These are phyloP conservation scores for Alternaria metachromatica DNA, from an alignment of 2,329 filamentous ascomycete species.

Conservation along the genomic window DNA sequence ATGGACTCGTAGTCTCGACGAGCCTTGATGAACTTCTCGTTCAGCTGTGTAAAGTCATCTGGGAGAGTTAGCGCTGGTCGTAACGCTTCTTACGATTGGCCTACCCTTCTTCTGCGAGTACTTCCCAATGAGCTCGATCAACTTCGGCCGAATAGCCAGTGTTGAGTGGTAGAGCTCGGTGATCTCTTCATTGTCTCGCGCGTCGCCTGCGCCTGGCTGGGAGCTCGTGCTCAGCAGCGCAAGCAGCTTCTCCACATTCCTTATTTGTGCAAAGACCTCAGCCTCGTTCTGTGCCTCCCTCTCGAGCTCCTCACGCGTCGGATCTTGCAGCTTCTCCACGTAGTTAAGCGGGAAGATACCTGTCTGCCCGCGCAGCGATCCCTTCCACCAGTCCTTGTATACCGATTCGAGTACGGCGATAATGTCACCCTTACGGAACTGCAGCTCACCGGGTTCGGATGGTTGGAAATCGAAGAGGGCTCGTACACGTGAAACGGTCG, in stretches of 20 bases:
- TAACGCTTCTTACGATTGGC: not conserved
- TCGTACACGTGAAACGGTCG: constrained; percentile 91
- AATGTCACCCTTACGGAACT: constrained; percentile 95
- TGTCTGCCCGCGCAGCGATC: constrained; percentile 89
- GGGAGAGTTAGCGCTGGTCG: constrained; percentile 18
- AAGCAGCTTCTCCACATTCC: constrained; percentile 81
- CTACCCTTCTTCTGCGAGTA: constrained; percentile 98
- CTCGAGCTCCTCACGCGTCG: constrained; percentile 91
- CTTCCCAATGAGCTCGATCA: constrained; percentile 98
- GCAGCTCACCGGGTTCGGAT: constrained; percentile 90
- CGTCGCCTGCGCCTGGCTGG: constrained; percentile 59
- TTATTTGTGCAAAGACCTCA: constrained; percentile 77
- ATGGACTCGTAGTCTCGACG: constrained; percentile 94
- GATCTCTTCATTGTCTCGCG: constrained; percentile 96
- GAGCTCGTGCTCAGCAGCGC: constrained; percentile 85
- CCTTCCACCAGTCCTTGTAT: constrained; percentile 99
- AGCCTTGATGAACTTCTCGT: constrained; percentile 99
- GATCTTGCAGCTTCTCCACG: constrained; percentile 95
- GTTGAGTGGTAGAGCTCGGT: constrained; percentile 91
- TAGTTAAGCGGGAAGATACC: constrained; percentile 99
- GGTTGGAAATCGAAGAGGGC: constrained; percentile 95
- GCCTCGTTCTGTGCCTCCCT: constrained; percentile 94
- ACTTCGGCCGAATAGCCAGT: constrained; percentile 89
- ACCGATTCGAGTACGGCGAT: constrained; percentile 97
- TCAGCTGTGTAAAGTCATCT: constrained; percentile 98